Evolutionary conservation across 805 yeast genomes (phyloP).

Genomic region (Blastobotrys muscicola): DNA sequence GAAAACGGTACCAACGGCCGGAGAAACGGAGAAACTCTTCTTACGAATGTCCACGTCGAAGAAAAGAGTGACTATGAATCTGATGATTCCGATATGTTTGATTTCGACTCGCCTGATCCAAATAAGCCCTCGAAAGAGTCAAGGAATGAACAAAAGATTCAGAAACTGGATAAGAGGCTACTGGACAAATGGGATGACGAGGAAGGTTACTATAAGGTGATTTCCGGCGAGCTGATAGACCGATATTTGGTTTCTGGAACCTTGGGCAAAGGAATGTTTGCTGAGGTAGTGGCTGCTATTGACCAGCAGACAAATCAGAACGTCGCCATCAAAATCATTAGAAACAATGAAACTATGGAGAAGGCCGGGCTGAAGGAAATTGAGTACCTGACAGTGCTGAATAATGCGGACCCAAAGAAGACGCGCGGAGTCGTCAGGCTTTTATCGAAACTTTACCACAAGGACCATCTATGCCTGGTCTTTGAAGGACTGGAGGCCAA

Average conservation of each 20-base stretch:
- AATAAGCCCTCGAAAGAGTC: no score
- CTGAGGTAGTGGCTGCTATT: conserved; percentile 26
- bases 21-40: no score
- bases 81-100: no score
- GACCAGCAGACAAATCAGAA: conserved; percentile 16
- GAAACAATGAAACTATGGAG: conserved; percentile 57
- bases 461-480: conserved; percentile 79
- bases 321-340: conserved; percentile 51
- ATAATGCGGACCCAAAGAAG: conserved; percentile 51
- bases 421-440: conserved; percentile 57
- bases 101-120: no score
- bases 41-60: no score
- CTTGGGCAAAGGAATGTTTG: conserved; percentile 28
- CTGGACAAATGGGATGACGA: conserved; percentile 28
- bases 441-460: conserved; percentile 70
- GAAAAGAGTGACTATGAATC: no score
- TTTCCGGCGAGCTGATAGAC: conserved; percentile 27
- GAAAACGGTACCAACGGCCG: no score
- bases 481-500: conserved; percentile 75
- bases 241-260: conserved; percentile 22
- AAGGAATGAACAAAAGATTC: no score
- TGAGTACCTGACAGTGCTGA: conserved; percentile 57
- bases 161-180: conserved; percentile 16
- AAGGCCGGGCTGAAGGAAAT: conserved; percentile 73
- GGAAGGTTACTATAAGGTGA: conserved; percentile 27